Base-by-base conservation (phyloP, 1,284 basidiomycete species). In the Ceratobasidium papillatum region DNA sequence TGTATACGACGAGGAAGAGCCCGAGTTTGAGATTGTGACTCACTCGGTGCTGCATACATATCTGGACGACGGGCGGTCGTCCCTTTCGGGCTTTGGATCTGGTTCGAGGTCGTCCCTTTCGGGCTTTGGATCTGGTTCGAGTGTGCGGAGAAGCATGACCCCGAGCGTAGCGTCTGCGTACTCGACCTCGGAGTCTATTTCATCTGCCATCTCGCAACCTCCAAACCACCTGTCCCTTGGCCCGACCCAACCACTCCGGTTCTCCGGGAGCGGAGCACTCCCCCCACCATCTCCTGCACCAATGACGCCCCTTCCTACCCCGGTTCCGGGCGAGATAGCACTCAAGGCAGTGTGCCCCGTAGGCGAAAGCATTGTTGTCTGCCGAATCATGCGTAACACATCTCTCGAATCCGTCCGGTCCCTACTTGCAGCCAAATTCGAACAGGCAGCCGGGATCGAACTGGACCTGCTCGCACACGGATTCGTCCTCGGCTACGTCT, bases 11-110 rank as follows among this genome's bases (percentile, higher is more conserved):
- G 56, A 61, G 11, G 19, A 69, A 17, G 69, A 72, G 19, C 69
- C 69, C 56, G 69, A 72, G 25, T 72, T 72, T 49, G 69, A 72
- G 56, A 71, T 71, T 32, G 52, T 69, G 2, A 71, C 68, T 4
- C 68, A 71, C 56, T 11, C 56, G 43, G 56, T 69, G 41, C 51
- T 72, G 27, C 25, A 61, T 14, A 34, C 30, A 19, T 72, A 72
- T 32, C 56, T 72, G 43, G 56, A 72, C 27, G 45, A 72, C 45
- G 41, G 12, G 12, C 69, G 69, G 3, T 34, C 51, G 30, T 71
- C 68, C 14, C 11, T n/a, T 11, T 64, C 62, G 9, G 62, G 43
- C 0, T 72, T 56, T 30, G 56, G 47, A 5, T 72, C 69, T 9
- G 69, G 69, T 19, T 19, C 69, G n/a, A n/a, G 69, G 3, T 34